Base-by-base conservation (phyloP, 169 alveolate species). In the Toxoplasma gondii region DNA sequence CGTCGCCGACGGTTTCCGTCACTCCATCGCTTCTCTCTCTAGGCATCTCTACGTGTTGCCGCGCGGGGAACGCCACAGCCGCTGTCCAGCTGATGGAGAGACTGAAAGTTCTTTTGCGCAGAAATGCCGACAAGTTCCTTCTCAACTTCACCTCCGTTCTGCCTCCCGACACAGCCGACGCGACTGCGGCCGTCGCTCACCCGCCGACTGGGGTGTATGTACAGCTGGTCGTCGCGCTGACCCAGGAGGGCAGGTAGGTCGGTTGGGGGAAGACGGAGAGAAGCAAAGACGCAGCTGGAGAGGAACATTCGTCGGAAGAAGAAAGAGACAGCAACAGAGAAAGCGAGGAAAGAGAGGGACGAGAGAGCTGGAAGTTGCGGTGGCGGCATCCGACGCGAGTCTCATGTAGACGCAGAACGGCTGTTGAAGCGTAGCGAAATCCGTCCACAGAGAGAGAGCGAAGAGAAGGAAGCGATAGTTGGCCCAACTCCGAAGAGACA, bases 171-270 rank as follows among this genome's bases (percentile, higher is more conserved):
- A 43, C 64, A 0, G 90, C 90, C 39, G 90, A 82, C 41, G 64
- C 67, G 22, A 44, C 90, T 19, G 90, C 90, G 0, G 90, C 90
- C 9, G 90, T 82, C 53, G 64, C 90, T 1, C 67, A 82, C 36
- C 90, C 90, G 38, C 90, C 90, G 38, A 49, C 67, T 2, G 31
- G 69, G 90, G 67, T 82, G 90, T 82, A 82, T 31, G 90, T 44
- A 41, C 90, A 82, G 69, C 90, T 82, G 38, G 36, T 82, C 64
- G 64, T 82, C n/a, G 90, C 67, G 38, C 67, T 82, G 34, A 10
- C 64, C 64, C 90, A 82, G 24, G 90, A 39, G 22, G 90, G 69
- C n/a, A 82, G 67, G 90, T 82, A 82, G 24, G 90, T 1, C 9
- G 45, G 22, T 24, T 5, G 7, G 2, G 43, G 45, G 86, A 31